Base-by-base conservation (phyloP, 116 monocot genomes). In the Cymodocea nodosa region DNA sequence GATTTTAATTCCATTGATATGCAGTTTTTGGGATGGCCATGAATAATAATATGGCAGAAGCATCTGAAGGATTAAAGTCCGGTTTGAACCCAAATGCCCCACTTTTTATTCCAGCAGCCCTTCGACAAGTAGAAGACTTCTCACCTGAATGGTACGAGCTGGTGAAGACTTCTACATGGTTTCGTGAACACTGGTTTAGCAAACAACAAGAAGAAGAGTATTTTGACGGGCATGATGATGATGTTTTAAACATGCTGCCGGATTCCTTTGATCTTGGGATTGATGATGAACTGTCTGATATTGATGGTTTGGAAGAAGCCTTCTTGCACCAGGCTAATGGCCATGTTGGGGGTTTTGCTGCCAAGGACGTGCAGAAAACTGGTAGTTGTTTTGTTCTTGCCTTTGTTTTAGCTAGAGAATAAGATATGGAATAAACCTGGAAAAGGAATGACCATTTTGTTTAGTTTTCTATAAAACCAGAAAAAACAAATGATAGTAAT, bases 191-290 rank as follows among this genome's bases (percentile, higher is more conserved):
- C 70, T 79, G 78, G 78, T 64, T 70, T 51, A 68, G 59, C n/a
- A 76, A 87, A 64, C 79, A 91, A 69, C 85, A 91, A 74, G 82
- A 84, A 17, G 76, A 76, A 69, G 97, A 85, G 52, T 70, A 75
- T 1, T 80, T 86, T 52, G 75, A 80, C 22, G 78, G 77, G 8
- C 75, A 79, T 6, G 79, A 87, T 30, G 30, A 30, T 63, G 77
- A 77, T 62, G 40, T 83, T 14, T 73, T 67, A 6, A 78, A 76
- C 59, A 60, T 90, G 70, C 74, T 90, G 22, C 85, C 87, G 3
- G 95, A 90, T 17, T 71, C 84, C 1, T 78, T 91, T 60, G 97
- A 97, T 73, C 72, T 82, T 15, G 83, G 75, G 57, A 52, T 67
- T 7, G 24, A 73, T 20, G 64, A 73, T 65, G 73, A 59, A 17